Evolutionary conservation across 1,284 basidiomycete genomes (phyloP), one percentile per base, ranked within the genome.

Genomic region (Apiotrichum domesticum): DNA sequence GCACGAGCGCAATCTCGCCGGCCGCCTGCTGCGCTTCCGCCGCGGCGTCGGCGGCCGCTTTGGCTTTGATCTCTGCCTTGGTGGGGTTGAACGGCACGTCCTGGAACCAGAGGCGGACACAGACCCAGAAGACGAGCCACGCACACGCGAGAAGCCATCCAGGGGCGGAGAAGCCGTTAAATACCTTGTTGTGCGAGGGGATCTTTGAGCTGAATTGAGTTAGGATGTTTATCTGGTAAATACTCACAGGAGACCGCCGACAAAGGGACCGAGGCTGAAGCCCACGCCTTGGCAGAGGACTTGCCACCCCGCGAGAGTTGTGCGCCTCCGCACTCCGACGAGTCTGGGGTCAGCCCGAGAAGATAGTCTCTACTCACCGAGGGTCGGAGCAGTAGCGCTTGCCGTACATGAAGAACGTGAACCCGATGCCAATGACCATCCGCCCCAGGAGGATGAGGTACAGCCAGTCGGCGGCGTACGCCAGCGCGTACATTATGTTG

Each of bases 361-460:
- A 39, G 37, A 29, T 29, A 29, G 29, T 29, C 29, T 29, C 29
- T 13, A 39, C 37, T 39, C 37, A 34, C 1, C 55, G 15, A 10
- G 54, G 54, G 11, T 56, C 55, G 3, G 51, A 52, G 55, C 55
- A 56, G 51, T 56, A 56, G 7, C 51, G 50, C 46, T 56, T 56
- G 10, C 32, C 50, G 51, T 56, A 56, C 55, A 56, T 56, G 15
- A 34, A 56, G 41, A 52, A 56, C 9, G 55, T 56, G 41, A 52
- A 56, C 9, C 50, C 55, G 6, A 14, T 10, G 46, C 55, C 55
- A 14, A 34, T 40, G 14, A 56, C 39, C 51, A 56, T 52, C 5
- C 55, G 50, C 3, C 55, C 55, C 13, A 56, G 42, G 3, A 56
- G 51, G 41, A 56, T 48, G 13, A 56, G 50, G 35, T 52, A 52